Evolutionary conservation across 2,329 filamentous ascomycete species (phyloP), one percentile per base, ranked within the genome.

Genomic region (Lasiodiplodia hormozganensis): DNA sequence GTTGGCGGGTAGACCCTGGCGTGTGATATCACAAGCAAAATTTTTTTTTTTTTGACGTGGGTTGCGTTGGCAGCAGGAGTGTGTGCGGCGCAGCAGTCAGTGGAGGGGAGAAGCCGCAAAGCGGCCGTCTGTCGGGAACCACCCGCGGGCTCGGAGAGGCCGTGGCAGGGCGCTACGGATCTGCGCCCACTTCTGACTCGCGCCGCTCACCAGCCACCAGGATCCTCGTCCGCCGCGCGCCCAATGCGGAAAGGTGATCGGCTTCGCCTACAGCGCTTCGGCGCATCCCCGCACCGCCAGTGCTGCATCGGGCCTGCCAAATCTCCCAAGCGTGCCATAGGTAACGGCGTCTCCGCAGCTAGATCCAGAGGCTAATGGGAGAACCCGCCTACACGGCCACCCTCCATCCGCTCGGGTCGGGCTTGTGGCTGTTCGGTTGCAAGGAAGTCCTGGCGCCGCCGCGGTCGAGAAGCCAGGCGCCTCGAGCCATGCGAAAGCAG

Each of bases 341-440:
- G 43, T 52, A 64, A 64, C 60, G 60, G 60, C 60, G 60, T 64
- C 60, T 64, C 60, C 60, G 60, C 60, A 64, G 60, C 36, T 28
- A 52, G 60, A 38, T 16, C 60, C 28, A 52, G 58, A 52, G 31
- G 12, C 60, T 64, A 38, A 28, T 52, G 60, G 60, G 43, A 64
- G 52, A 64, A 52, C 60, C 60, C 60, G 60, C 43, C 23, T 36
- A 34, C 25, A 62, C 58, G 58, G 38, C 57, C 57, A 23, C 28
- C 58, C 58, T 34, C 58, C 58, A 51, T 25, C 58, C 58, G 58
- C 40, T 25, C 43, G 58, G 60, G 47, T 64, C 47, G 47, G 52
- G 43, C 60, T 31, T 64, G 60, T 52, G 60, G 60, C 60, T 31
- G 40, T 18, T 51, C 47, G 14, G 31, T 49, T 64, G 43, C 60